These are phyloP conservation scores for Pseudogymnoascus pannorum DNA, from an alignment of 2,329 filamentous ascomycete genomes.

Conservation along the genomic window DNA sequence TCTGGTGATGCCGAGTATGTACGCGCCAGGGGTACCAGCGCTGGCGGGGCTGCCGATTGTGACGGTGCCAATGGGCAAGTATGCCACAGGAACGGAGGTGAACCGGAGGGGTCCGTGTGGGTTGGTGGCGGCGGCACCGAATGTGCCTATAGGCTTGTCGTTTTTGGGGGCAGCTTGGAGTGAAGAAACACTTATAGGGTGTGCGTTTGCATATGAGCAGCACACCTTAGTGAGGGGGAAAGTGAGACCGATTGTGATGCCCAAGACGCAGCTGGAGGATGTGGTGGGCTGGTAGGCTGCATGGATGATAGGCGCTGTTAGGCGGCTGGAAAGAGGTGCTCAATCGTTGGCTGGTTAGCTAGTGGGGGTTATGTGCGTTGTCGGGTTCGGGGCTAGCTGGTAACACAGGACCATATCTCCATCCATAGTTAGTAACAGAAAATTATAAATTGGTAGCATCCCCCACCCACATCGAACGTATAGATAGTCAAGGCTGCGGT, in stretches of 20 bases:
- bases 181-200: slow-evolving; percentile 54
- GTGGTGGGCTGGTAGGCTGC: slow-evolving; percentile 26
- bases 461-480: not conserved
- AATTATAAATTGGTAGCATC: not conserved
- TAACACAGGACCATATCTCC: not conserved
- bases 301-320: not conserved
- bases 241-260: slow-evolving; percentile 41
- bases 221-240: slow-evolving; percentile 36
- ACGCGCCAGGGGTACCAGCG: slow-evolving; percentile 42
- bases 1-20: slow-evolving; percentile 49
- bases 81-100: slow-evolving; percentile 38
- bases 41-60: slow-evolving; percentile 53
- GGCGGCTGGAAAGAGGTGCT: not conserved
- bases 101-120: not conserved
- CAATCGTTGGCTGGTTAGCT: not conserved
- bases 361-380: not conserved
- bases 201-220: slow-evolving; percentile 60
- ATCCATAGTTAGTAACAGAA: not conserved
- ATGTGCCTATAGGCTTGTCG: slow-evolving; percentile 44
- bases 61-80: slow-evolving; percentile 55
- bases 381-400: not conserved
- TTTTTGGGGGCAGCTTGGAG: slow-evolving; percentile 56
- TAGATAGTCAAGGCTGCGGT: too few relatives aligned
- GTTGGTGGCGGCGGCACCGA: slow-evolving; percentile 12
- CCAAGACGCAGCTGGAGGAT: slow-evolving; percentile 40